A percentile compares a stretch with the other conserved stretches of the same genome.
These are phyloP conservation scores for Cryptococcus maquisensis DNA, from an alignment of 1,284 basidiomycete genomes.

Conservation along the genomic window DNA sequence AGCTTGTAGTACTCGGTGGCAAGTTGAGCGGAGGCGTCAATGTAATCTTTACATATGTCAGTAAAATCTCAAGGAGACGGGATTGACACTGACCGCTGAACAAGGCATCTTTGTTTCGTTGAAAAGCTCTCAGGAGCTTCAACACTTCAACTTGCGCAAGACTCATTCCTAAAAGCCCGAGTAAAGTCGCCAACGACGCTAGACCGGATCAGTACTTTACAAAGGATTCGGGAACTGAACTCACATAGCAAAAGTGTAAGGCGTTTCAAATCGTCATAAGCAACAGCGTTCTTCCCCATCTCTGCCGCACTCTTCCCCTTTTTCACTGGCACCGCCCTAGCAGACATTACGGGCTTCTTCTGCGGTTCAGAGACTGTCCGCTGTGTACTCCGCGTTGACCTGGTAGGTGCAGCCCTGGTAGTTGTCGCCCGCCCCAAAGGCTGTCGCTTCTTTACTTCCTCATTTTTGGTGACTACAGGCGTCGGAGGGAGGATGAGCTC, in stretches of 20 bases:
- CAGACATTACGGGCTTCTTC: neutral
- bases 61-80: neutral
- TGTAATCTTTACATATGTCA: conserved; percentile 54
- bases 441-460: conserved; percentile 4
- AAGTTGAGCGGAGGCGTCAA: conserved; percentile 63
- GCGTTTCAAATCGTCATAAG: conserved; percentile 55
- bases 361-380: conserved; percentile 20
- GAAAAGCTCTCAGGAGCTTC: conserved; percentile 55
- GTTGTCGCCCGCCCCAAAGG: conserved; percentile 21
- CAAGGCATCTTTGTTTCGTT: conserved; percentile 54
- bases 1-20: conserved; percentile 72
- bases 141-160: conserved; percentile 52
- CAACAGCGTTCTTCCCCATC: conserved; percentile 9
- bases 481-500: conserved; percentile 25
- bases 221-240: conserved; percentile 22
- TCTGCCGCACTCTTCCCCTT: neutral
- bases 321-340: neutral
- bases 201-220: conserved; percentile 12
- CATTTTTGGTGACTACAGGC: neutral
- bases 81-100: conserved; percentile 23
- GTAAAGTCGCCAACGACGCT: conserved; percentile 63
- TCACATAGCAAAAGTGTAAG: conserved; percentile 56
- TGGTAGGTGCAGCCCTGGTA: conserved; percentile 8
- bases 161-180: conserved; percentile 60
- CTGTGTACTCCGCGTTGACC: conserved; percentile 6